Base-by-base conservation (phyloP, 2,329 filamentous ascomycete genomes). In the Lachnellula cervina region DNA sequence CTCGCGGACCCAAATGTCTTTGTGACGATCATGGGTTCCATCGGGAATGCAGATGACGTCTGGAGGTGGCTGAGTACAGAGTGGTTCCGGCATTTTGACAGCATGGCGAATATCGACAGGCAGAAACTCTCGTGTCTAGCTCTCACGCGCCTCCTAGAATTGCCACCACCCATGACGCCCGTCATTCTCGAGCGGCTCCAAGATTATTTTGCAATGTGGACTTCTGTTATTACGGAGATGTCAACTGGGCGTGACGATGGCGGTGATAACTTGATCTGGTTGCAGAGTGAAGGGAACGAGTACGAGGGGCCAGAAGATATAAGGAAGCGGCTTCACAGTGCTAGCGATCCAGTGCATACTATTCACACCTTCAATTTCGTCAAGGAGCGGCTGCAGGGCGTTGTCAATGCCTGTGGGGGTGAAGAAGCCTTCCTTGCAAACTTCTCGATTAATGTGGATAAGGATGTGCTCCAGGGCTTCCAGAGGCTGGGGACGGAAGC, bases 181-280 rank as follows among this genome's bases (percentile, higher is more conserved):
- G 79, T 87, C 52, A 77, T 83, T 2, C 72, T 90, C 4, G 67
- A 70, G 1, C 79, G 77, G 38, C 74, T 94, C 54, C 89, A 94
- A 69, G 86, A 86, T 65, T 84, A 89, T 64, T 83, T 94, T 65
- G 78, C 79, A 1, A 80, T 91, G 73, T 94, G 89, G 89, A 88
- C 86, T 1, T 82, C 80, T 60, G 80, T 89, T 1, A 74, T 92
- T 32, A 73, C 73, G 1, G 86, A 90, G 64, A 72, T 92, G 49
- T 76, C 85, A 51, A 84, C 86, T 46, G 82, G 82, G 23, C 75
- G 77, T 42, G 76, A 77, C 25, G 76, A 79, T 47, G 76, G 72
- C 2, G 70, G 71, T 1, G 82, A 85, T 66, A 75, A 72, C 52
- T 72, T 82, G n/a, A 74, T 84, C 13, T 77, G 77, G 73, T 66